Percentiles rank a stretch among this genome's conserved stretches.
Evolutionary conservation across 306 rosid genomes (phyloP).

Genomic region (Rosa lucieae): DNA sequence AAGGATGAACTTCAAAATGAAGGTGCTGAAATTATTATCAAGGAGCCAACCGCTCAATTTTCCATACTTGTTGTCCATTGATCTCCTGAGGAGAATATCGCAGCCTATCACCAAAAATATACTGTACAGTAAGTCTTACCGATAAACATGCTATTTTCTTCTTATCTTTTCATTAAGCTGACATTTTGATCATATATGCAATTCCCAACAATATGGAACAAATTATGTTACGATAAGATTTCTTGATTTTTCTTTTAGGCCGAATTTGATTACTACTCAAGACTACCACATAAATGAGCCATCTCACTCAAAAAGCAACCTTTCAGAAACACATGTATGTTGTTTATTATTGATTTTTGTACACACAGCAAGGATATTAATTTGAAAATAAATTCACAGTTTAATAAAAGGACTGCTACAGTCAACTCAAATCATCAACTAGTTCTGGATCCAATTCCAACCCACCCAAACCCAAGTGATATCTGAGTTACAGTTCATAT

Average conservation of each 20-base stretch:
- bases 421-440: background rate
- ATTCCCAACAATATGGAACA: background rate
- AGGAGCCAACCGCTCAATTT: slow-evolving; percentile 87
- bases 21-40: slow-evolving; percentile 42
- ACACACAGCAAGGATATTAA: background rate
- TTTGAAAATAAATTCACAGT: background rate
- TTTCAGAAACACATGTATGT: background rate
- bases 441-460: background rate
- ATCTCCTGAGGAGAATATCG: slow-evolving; percentile 65
- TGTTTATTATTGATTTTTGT: background rate
- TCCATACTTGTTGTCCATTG: slow-evolving; percentile 69
- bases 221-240: background rate
- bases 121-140: background rate
- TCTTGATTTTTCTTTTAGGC: background rate
- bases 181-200: background rate
- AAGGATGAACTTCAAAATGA: slow-evolving; percentile 26
- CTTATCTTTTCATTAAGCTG: background rate
- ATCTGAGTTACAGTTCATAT: slow-evolving; percentile 11
- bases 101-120: slow-evolving; percentile 61
- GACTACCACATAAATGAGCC: background rate
- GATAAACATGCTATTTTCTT: background rate
- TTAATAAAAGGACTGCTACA: background rate
- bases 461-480: background rate
- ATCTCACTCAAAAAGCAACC: background rate
- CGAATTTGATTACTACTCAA: background rate